Conservation (phyloP, 345 rosid species). For the Heritiera littoralis region DNA sequence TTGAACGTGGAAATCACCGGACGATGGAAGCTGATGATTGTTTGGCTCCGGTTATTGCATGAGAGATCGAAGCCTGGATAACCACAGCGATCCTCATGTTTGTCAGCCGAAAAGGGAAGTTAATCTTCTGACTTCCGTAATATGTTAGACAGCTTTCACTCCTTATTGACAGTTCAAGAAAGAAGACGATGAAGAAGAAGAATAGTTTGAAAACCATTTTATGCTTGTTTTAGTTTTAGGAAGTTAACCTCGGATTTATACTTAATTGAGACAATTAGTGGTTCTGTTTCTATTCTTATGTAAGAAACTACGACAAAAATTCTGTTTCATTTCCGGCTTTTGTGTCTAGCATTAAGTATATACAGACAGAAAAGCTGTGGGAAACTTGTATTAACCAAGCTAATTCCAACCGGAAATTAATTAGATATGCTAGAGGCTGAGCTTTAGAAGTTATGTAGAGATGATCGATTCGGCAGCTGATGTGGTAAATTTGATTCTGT, state of each 20-base stretch:
- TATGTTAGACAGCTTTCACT: not conserved
- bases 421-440: not conserved
- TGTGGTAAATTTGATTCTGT: not conserved
- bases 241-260: no score
- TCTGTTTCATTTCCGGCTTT: no score
- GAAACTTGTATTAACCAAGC: not conserved
- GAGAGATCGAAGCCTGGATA: constrained; percentile 24
- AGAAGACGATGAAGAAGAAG: not conserved
- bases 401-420: not conserved
- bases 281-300: no score
- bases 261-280: no score
- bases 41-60: constrained; percentile 12
- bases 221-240: no score
- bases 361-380: no score
- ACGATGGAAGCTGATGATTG: not conserved
- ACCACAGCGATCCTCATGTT: constrained; percentile 13
- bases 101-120: constrained; percentile 18
- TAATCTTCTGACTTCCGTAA: not conserved
- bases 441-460: not conserved
- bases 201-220: no score
- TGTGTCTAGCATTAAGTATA: no score
- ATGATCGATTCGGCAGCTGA: no score
- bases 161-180: not conserved
- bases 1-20: constrained; percentile 13
- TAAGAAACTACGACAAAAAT: no score